Evolutionary conservation across 2,329 filamentous ascomycete species (phyloP), one percentile per base, ranked within the genome.

Genomic region (Fulvia fulva): DNA sequence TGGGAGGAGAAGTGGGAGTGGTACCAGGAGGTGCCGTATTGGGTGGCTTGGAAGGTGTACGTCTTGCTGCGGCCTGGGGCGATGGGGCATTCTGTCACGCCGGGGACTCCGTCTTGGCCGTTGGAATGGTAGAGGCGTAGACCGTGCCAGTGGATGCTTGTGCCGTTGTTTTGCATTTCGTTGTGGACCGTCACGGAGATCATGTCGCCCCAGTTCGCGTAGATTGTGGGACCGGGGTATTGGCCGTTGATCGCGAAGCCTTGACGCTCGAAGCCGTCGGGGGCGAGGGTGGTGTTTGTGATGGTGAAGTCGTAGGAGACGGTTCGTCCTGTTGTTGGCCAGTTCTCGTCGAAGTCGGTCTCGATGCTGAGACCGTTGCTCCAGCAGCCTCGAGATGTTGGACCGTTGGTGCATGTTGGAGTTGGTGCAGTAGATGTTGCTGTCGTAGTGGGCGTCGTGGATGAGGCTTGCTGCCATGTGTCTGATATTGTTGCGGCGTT

Each of bases 101-200:
- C 78, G 26, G 74, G 73, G 3, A 86, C 83, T 55, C 85, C 85
- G 63, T 87, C 85, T 53, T 81, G 76, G 55, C 80, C 74, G 63
- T 81, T 82, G 50, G 76, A 81, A 65, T 78, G 74, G 59, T 79
- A 75, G 66, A 87, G 83, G 6, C 82, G 79, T 32, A 88, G 74
- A 22, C 84, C 86, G 65, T 88, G 85, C 73, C 79, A 87, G 67
- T 88, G 85, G 19, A 87, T 81, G 8, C 78, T 78, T 7, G 83
- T 87, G 30, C 84, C 83, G 60, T 87, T 87, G 60, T 77, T 68
- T 8, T 73, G 72, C 72, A 78, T 54, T 49, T 75, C 65, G 68
- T 86, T 88, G 32, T 74, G 80, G 6, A 87, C 78, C 74, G 9
- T 84, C 81, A 69, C 84, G 81, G 64, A 81, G 76, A 71, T 67